These are phyloP conservation scores for Rhizophagus sp. DNA, from an alignment of 192 early-diverging fungal genomes.

Conservation along the genomic window DNA sequence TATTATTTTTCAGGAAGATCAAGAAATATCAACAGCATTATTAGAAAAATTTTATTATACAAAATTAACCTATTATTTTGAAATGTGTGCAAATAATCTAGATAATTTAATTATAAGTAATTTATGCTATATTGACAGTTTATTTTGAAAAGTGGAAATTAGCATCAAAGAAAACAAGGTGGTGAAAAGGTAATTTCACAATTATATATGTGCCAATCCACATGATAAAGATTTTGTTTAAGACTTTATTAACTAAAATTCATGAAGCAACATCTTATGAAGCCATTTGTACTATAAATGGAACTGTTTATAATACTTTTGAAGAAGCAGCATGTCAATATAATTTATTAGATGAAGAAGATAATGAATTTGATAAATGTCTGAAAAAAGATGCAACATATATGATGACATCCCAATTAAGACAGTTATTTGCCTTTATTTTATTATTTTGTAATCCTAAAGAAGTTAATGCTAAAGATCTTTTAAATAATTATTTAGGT, in stretches of 20 bases:
- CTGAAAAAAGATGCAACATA: too few species aligned
- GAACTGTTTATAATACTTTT: slow-evolving; percentile 17
- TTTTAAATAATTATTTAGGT: background rate
- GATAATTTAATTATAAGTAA: background rate
- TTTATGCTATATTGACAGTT: slow-evolving; percentile 25
- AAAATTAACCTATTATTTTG: slow-evolving; percentile 22
- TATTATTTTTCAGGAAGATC: slow-evolving; percentile 4
- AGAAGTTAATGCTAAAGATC: background rate
- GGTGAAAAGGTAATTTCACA: background rate
- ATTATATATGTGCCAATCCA: slow-evolving; percentile 8
- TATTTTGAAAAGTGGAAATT: background rate
- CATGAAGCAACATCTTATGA: slow-evolving; percentile 24
- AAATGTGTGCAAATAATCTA: background rate
- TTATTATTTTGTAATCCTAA: slow-evolving; percentile 10
- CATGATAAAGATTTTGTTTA: slow-evolving; percentile 31
- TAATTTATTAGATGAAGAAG: slow-evolving; percentile 27
- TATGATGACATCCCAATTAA: too few species aligned
- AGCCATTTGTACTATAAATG: slow-evolving; percentile 24
- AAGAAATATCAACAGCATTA: background rate
- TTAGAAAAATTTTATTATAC: background rate
- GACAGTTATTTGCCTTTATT: too few species aligned
- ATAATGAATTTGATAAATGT: slow-evolving; percentile 21
- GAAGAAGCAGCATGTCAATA: slow-evolving; percentile 17
- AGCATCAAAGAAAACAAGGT: background rate
- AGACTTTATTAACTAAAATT: slow-evolving; percentile 15